Evolutionary conservation across 2,329 filamentous ascomycete genomes (phyloP), one percentile per base, ranked within the genome.

Genomic region (Trichoderma lentiforme): DNA sequence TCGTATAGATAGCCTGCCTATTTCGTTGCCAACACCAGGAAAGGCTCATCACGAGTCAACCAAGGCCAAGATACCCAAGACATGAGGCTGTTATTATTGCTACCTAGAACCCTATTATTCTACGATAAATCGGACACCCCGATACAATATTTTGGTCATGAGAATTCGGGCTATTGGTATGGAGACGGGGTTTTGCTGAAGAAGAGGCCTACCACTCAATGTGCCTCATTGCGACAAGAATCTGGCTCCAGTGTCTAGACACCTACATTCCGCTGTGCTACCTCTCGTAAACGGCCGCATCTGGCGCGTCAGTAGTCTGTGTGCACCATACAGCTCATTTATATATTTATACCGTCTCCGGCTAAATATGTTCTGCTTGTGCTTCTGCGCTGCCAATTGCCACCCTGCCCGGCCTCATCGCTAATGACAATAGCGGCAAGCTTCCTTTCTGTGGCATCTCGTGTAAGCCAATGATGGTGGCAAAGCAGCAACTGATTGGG

Each of bases 401-500:
- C 21, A 21, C 28, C 26, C 36, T n/a, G n/a, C 32, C 36, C 43
- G 57, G 65, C 36, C 30, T 68, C 53, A 30, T 60, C 36, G 56
- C 65, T 60, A 60, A 47, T 15, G 65, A 24, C n/a, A 68, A 47
- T 68, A 58, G 65, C 39, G 56, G 53, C 53, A 32, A 47, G 53
- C 56, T 68, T 68, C 56, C 39, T 43, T 21, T 21, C 64, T 57
- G 64, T 6, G 39, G 65, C 56, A 21, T 68, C 53, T 60, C 56
- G 65, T 68, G 53, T 68, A 68, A 68, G 65, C 65, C 65, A 60
- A 24, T 60, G 32, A 26, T 18, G 24, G 57, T 34, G 56, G 34
- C 65, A 34, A 60, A 15, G 12, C 26, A 30, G n/a, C 24, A n/a
- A 39, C 26, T 51, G 65, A 60, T 60, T 68, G 56, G 65, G 32